Percentiles rank a stretch among this genome's conserved stretches.
These are phyloP conservation scores for Blastobotrys chiropterorum DNA, from an alignment of 805 yeast genomes.

Conservation along the genomic window DNA sequence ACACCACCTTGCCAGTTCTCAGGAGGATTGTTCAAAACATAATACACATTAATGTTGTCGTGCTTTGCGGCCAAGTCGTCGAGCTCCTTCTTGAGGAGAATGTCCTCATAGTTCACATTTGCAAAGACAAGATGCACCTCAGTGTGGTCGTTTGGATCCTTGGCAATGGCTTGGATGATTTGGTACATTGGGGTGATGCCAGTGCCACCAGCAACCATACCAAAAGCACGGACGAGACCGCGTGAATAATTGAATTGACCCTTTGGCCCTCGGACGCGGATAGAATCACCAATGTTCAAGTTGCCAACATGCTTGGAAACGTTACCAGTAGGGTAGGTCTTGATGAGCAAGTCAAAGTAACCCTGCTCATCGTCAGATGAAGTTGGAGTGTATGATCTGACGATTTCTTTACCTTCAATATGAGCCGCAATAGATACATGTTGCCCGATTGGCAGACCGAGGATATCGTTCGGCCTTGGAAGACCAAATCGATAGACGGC, in stretches of 20 bases:
- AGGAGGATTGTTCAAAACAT: slow-evolving; percentile 66
- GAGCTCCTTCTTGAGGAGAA: slow-evolving; percentile 71
- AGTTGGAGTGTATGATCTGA: slow-evolving; percentile 86
- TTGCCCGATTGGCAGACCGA: slow-evolving; percentile 92
- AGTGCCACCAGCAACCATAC: slow-evolving; percentile 95
- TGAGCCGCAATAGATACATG: slow-evolving; percentile 76
- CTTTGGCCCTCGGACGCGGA: slow-evolving; percentile 79
- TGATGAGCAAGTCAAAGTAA: slow-evolving; percentile 75
- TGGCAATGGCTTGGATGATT: slow-evolving; percentile 66
- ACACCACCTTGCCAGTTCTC: slow-evolving; percentile 72
- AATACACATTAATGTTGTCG: slow-evolving; percentile 57
- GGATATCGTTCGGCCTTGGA: slow-evolving; percentile 65
- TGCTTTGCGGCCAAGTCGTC: slow-evolving; percentile 50
- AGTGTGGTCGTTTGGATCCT: slow-evolving; percentile 72
- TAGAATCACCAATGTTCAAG: slow-evolving; percentile 69
- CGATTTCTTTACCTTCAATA: slow-evolving; percentile 73
- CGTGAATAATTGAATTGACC: slow-evolving; percentile 80
- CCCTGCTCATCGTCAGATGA: slow-evolving; percentile 60
- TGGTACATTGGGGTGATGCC: slow-evolving; percentile 97
- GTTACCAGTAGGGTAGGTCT: slow-evolving; percentile 80
- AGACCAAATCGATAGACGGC: slow-evolving; percentile 76
- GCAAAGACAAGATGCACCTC: slow-evolving; percentile 72
- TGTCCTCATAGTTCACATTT: slow-evolving; percentile 71
- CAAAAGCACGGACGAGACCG: slow-evolving; percentile 64
- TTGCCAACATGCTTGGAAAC: slow-evolving; percentile 68